Evolutionary conservation across 2,329 filamentous ascomycete genomes (phyloP).

Genomic region (Colletotrichum sp.): DNA sequence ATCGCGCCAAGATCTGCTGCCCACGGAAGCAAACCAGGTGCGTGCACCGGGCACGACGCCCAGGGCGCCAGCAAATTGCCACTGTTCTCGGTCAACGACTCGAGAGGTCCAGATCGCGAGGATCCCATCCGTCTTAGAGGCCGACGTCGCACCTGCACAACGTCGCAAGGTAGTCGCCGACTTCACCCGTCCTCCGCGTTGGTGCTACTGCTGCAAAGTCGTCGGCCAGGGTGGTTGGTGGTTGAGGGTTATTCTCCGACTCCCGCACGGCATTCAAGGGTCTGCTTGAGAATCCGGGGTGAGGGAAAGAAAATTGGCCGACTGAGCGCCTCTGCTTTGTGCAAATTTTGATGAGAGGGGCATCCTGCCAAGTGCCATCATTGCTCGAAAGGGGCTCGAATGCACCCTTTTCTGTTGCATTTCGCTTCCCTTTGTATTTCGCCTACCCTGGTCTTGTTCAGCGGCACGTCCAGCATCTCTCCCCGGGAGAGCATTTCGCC

Average conservation of each 20-base stretch:
- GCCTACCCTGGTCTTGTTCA: slow-evolving; percentile 7
- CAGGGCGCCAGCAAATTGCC: neutral
- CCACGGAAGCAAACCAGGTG: neutral
- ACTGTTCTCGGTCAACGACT: neutral
- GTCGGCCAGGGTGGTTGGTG: neutral
- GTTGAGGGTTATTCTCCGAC: slow-evolving; percentile 5
- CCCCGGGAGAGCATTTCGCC: neutral
- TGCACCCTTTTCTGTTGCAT: slow-evolving; percentile 4
- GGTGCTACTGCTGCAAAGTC: neutral
- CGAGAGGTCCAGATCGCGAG: neutral
- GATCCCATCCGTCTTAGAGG: neutral
- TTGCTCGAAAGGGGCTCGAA: neutral
- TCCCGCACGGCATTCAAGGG: neutral
- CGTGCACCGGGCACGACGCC: neutral
- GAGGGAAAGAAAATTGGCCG: neutral
- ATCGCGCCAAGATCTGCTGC: neutral
- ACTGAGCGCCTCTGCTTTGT: neutral
- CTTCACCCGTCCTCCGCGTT: neutral
- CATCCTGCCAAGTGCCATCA: neutral
- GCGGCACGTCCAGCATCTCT: neutral
- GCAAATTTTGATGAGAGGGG: slow-evolving; percentile 1
- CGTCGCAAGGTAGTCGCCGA: neutral
- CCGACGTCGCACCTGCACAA: neutral
- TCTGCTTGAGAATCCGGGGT: neutral
- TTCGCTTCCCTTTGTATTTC: slow-evolving; percentile 12